Base-by-base conservation (phyloP, 345 rosid genomes). In the Chamaenerion angustifolium region DNA sequence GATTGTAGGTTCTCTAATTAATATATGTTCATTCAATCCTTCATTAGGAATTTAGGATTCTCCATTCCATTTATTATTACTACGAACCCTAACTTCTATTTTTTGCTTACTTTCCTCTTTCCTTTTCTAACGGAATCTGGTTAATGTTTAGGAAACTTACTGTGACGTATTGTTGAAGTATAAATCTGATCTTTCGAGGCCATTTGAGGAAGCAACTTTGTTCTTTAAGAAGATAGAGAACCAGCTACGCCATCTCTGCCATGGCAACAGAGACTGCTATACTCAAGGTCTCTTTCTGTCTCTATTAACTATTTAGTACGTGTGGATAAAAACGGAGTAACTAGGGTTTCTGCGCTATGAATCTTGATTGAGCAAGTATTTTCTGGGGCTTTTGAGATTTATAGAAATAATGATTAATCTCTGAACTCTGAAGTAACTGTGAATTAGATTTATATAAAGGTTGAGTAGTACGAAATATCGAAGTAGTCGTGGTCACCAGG, bases 201-300 rank as follows among this genome's bases (percentile, higher is more conserved):
- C 80, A 7, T 74, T 74, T 15, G 64, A 74, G 12, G 80, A 77
- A 65, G 80, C 83, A 40, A 62, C 73, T 3, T 10, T 62, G 25
- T 77, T 74, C 61, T 58, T 77, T 64, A 64, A 56, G 54, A 58
- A 60, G 13, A 66, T 74, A 43, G 71, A 72, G 52, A 56, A 57
- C 40, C 83, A 74, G 64, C 71, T 77, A 21, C 67, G 57, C 49
- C 49, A 53, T 23, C 77, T 77, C 48, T 74, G 80, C 75, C 52
- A 37, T 45, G 62, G 56, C 47, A 41, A 31, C 40, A 11, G 40
- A 13, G n/a, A n/a, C n/a, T n/a, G n/a, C 57, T 42, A 49, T 12
- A 48, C 44, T 67, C 54, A 59, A 12, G 73, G 69, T 71, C 43
- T 58, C 31, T 62, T 42, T 55, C 35, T 37, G 45, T 51, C 42